These are phyloP conservation scores for Canna indica DNA, from an alignment of 176 grass and related monocot genomes.

Conservation along the genomic window DNA sequence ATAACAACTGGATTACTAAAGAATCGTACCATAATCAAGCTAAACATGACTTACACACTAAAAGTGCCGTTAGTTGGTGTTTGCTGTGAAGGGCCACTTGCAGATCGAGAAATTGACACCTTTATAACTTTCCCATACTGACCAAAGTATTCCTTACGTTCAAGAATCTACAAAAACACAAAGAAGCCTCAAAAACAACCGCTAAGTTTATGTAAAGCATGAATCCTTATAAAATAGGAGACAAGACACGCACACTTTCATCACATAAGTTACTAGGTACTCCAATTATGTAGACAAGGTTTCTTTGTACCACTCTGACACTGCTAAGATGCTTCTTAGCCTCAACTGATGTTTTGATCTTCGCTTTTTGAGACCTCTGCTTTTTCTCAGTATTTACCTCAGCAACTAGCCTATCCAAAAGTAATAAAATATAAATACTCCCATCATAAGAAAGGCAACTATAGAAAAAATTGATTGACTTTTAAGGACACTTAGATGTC, in stretches of 20 bases:
- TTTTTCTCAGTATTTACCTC: constrained; percentile 78
- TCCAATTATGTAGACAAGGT: constrained; percentile 96
- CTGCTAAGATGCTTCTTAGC: constrained; percentile 82
- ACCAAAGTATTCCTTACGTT: constrained; percentile 97
- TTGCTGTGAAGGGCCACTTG: constrained; percentile 62
- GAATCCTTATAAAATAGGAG: not conserved
- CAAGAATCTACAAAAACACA: constrained; percentile 56
- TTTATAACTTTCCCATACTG: constrained; percentile 95
- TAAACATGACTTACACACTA: constrained; percentile 61
- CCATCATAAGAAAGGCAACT: not conserved
- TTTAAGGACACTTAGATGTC: not conserved
- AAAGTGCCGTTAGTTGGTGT: constrained; percentile 54
- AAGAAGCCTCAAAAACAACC: constrained; percentile 6
- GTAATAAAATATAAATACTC: not conserved
- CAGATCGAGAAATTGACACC: constrained; percentile 76
- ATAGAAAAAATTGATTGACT: no score
- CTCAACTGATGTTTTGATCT: constrained; percentile 51
- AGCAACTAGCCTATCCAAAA: constrained; percentile 42
- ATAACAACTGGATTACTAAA: no score
- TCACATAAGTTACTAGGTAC: constrained; percentile 76
- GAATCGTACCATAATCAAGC: not conserved
- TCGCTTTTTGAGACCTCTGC: constrained; percentile 69
- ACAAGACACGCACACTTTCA: constrained; percentile 53
- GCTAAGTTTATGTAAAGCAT: constrained; percentile 1
- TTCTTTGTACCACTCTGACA: constrained; percentile 92